Evolutionary conservation across 768 basidiomycete species (phyloP).

Genomic region (Gymnopilus dilepis): DNA sequence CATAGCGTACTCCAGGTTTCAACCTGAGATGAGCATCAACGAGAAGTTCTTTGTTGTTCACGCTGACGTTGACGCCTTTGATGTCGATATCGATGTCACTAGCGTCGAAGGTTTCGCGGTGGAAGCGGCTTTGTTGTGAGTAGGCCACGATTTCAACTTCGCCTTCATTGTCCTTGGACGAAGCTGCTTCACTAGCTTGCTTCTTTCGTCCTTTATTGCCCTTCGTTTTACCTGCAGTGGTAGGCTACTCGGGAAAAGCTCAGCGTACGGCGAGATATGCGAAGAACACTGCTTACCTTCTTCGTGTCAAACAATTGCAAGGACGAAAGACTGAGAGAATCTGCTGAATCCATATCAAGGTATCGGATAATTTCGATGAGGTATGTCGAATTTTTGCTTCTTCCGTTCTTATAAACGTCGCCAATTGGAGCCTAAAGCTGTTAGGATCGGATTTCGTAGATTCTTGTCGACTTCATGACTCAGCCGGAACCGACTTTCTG

Average conservation of each 20-base stretch:
- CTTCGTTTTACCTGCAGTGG: slow-evolving; percentile 1
- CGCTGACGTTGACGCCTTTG: slow-evolving; percentile 53
- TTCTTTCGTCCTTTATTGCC: slow-evolving; percentile 11
- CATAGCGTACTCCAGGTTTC: slow-evolving; percentile 54
- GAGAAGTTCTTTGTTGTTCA: slow-evolving; percentile 58
- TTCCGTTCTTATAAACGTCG: not conserved
- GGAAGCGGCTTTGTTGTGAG: slow-evolving; percentile 55
- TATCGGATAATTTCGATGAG: not conserved
- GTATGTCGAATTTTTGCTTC: not conserved
- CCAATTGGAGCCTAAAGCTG: no score
- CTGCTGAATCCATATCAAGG: not conserved
- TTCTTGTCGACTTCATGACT: no score
- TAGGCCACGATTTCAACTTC: slow-evolving; percentile 40
- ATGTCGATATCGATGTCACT: slow-evolving; percentile 53
- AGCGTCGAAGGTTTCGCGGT: slow-evolving; percentile 50
- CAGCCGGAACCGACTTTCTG: no score
- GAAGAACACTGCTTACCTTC: not conserved
- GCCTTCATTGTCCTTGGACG: not conserved
- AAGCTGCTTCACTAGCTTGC: not conserved
- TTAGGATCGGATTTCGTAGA: no score
- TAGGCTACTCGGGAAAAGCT: not conserved
- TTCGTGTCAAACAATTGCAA: not conserved
- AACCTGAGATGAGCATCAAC: slow-evolving; percentile 57
- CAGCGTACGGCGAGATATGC: not conserved
- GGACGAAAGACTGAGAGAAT: not conserved